phyloP scores from a whole-genome alignment of 2,329 filamentous ascomycete genomes.

The Aschersonia sp. region DNA sequence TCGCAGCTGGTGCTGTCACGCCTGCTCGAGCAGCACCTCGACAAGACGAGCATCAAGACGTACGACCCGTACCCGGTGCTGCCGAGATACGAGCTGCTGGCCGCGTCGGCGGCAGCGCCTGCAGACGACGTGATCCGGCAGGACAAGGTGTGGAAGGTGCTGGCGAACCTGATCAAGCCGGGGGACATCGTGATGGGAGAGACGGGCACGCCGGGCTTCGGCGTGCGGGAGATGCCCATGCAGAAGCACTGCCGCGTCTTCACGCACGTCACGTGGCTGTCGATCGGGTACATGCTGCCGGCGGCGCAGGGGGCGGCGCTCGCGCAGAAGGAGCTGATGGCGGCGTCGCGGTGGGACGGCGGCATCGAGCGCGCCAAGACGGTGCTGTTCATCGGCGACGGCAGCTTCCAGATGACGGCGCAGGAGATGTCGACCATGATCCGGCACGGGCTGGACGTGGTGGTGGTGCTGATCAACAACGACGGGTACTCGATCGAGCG shows the following conservation, averaged over 20 bases:
- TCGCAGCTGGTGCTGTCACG: slow-evolving; percentile 8
- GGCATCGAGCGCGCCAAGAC: slow-evolving; percentile 18
- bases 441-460: slow-evolving; percentile 30
- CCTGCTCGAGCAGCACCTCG: slow-evolving; percentile 8
- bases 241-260: slow-evolving; percentile 32
- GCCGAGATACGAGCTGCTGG: slow-evolving; percentile 9
- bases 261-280: slow-evolving; percentile 39
- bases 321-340: slow-evolving; percentile 31
- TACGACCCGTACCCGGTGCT: slow-evolving; percentile 14
- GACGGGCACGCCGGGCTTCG: slow-evolving; percentile 42
- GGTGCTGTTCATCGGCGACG: slow-evolving; percentile 46
- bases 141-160: slow-evolving; percentile 30
- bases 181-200: slow-evolving; percentile 43
- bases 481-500: slow-evolving; percentile 45
- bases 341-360: slow-evolving; percentile 5
- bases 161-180: slow-evolving; percentile 29
- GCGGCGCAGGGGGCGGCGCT: slow-evolving; percentile 39
- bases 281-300: slow-evolving; percentile 45
- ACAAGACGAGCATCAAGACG: slow-evolving; percentile 8
- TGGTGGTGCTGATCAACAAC: slow-evolving; percentile 42
- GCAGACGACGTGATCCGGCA: slow-evolving; percentile 12
- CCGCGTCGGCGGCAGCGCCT: slow-evolving; percentile 1
- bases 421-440: slow-evolving; percentile 54
- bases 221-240: slow-evolving; percentile 33
- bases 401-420: slow-evolving; percentile 50